phyloP scores from a whole-genome alignment of 2,329 filamentous ascomycete genomes.

The Cladobotryum mycophilum region DNA sequence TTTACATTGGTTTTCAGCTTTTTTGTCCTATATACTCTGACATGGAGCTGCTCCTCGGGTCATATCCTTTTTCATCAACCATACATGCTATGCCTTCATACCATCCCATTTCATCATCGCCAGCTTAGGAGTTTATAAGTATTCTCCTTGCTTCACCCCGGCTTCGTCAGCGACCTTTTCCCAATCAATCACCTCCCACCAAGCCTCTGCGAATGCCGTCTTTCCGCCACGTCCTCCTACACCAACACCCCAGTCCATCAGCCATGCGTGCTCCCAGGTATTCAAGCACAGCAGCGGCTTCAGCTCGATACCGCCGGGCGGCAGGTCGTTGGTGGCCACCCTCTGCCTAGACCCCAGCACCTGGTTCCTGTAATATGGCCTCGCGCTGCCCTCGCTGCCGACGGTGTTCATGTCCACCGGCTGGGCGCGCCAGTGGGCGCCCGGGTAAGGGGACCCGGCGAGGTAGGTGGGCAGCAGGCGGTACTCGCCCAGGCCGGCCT shows the following conservation, averaged over 20 bases:
- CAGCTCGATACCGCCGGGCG: slow-evolving; percentile 62
- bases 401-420: slow-evolving; percentile 63
- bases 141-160: slow-evolving; percentile 28
- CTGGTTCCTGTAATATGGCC: slow-evolving; percentile 34
- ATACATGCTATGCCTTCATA: no score
- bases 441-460: slow-evolving; percentile 80
- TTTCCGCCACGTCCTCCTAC: slow-evolving; percentile 62
- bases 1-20: no score
- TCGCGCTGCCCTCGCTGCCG: slow-evolving; percentile 33
- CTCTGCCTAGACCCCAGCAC: slow-evolving; percentile 23
- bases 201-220: slow-evolving; percentile 64
- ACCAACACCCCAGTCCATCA: slow-evolving; percentile 68
- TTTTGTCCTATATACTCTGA: no score
- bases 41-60: no score
- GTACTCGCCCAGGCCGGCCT: slow-evolving; percentile 42
- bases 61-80: no score
- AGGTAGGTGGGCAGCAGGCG: slow-evolving; percentile 84
- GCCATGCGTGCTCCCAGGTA: slow-evolving; percentile 93
- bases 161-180: slow-evolving; percentile 51
- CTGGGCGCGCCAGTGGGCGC: slow-evolving; percentile 74
- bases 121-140: slow-evolving; percentile 17
- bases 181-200: slow-evolving; percentile 92
- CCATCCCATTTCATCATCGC: no score
- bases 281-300: slow-evolving; percentile 83
- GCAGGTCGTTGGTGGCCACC: slow-evolving; percentile 30